phyloP scores from a whole-genome alignment of 768 basidiomycete genomes.

The Tubosaeta sp. region DNA sequence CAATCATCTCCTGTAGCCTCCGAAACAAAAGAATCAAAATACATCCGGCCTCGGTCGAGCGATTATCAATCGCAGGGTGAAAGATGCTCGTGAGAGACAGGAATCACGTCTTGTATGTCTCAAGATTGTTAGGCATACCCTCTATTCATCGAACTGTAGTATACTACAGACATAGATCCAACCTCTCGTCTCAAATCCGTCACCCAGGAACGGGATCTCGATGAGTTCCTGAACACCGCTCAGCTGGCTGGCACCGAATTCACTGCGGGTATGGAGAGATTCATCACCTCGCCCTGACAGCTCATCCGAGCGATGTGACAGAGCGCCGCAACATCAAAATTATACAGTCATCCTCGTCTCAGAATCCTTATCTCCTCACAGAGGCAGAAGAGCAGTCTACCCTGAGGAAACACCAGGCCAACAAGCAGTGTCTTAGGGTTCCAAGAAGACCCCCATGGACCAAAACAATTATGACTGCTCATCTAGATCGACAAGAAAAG shows the following conservation, averaged over 20 bases:
- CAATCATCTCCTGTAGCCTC: constrained; percentile 36
- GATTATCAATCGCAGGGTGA: constrained; percentile 84
- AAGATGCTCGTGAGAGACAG: constrained; percentile 32
- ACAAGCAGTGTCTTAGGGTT: constrained; percentile 73
- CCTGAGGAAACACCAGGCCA: constrained; percentile 66
- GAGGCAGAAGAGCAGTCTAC: constrained; percentile 78
- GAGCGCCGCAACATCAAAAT: constrained; percentile 81
- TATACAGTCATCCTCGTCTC: constrained; percentile 50
- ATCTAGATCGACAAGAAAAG: constrained; percentile 87
- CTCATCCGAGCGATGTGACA: constrained; percentile 24
- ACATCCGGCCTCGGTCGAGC: constrained; percentile 88
- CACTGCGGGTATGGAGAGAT: constrained; percentile 68
- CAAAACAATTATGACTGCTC: constrained; percentile 65
- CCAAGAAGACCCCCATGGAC: constrained; percentile 91
- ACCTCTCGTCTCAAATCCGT: constrained; percentile 78
- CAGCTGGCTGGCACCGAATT: constrained; percentile 95
- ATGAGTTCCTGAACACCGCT: constrained; percentile 94
- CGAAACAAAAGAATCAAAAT: constrained; percentile 58
- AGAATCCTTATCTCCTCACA: constrained; percentile 84
- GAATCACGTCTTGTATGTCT: constrained; percentile 58
- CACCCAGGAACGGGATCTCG: constrained; percentile 92
- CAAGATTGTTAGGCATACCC: not conserved
- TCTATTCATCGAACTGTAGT: constrained; percentile 33
- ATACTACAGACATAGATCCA: constrained; percentile 68
- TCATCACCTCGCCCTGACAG: not conserved